These are phyloP conservation scores for Verticillium klebahnii DNA, from an alignment of 2,329 filamentous ascomycete species.

Conservation along the genomic window DNA sequence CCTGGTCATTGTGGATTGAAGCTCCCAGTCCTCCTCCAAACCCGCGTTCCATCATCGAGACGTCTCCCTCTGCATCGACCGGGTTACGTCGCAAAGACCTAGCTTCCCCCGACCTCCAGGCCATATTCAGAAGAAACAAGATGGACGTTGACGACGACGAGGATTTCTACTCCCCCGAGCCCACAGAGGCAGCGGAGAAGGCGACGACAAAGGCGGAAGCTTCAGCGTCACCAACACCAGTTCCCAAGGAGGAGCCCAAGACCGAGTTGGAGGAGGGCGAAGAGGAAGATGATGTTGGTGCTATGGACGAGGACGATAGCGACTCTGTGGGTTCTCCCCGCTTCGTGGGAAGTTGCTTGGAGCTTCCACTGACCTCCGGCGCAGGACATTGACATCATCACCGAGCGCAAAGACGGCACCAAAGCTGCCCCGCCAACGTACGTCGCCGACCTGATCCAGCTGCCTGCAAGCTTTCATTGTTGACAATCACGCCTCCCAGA, in stretches of 20 bases:
- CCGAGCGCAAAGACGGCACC: conserved; percentile 60
- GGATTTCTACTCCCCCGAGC: conserved; percentile 60
- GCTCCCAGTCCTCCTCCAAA: background rate
- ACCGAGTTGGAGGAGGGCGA: conserved; percentile 58
- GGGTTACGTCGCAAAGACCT: background rate
- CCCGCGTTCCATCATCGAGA: background rate
- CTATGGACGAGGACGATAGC: conserved; percentile 57
- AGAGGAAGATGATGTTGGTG: conserved; percentile 57
- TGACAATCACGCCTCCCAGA: conserved; percentile 25
- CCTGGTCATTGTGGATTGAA: background rate
- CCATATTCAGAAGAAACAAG: conserved; percentile 14
- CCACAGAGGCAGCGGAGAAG: conserved; percentile 19
- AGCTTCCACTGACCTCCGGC: background rate
- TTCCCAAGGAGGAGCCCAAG: conserved; percentile 32
- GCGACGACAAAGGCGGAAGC: conserved; percentile 8
- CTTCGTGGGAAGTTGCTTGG: background rate
- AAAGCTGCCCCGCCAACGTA: conserved; percentile 56
- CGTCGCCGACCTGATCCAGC: conserved; percentile 18
- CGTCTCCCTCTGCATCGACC: background rate
- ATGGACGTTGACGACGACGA: conserved; percentile 68
- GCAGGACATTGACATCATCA: conserved; percentile 65
- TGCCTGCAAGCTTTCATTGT: background rate
- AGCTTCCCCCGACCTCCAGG: background rate
- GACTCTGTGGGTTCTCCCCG: conserved; percentile 36
- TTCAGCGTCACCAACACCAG: conserved; percentile 10